Conservation (phyloP, 73 alveolate species). For the Paramecium biaurelia region DNA sequence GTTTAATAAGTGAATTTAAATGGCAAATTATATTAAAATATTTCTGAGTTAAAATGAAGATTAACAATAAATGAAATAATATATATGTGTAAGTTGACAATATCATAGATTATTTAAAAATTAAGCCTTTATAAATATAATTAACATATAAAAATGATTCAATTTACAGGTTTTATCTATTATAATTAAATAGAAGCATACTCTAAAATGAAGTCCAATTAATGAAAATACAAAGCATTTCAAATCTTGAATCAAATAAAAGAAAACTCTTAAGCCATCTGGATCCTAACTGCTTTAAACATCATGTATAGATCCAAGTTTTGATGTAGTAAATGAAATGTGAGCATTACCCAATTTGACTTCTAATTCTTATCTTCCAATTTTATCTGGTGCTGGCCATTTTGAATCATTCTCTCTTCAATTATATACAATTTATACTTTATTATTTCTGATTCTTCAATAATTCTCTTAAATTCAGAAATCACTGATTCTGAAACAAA, state of each 20-base stretch:
- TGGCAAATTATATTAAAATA: no score
- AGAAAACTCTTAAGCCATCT: conserved; percentile 85
- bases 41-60: no score
- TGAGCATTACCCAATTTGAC: conserved; percentile 80
- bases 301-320: conserved; percentile 86
- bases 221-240: conserved; percentile 85
- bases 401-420: conserved; percentile 79
- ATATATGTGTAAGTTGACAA: no score
- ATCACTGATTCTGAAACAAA: conserved; percentile 70
- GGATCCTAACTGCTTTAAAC: conserved; percentile 91
- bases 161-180: conserved; percentile 9
- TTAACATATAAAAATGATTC: not conserved
- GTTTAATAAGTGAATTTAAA: no score
- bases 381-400: conserved; percentile 92
- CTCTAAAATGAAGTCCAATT: conserved; percentile 92
- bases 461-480: conserved; percentile 78
- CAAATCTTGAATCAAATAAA: conserved; percentile 82
- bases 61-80: no score
- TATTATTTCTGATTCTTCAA: conserved; percentile 85
- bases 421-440: conserved; percentile 57
- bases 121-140: not conserved
- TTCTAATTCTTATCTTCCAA: conserved; percentile 95
- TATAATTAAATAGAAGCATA: not conserved
- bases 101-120: no score
- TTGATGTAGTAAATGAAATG: conserved; percentile 83